Percentiles rank a stretch among this genome's conserved stretches.
Evolutionary conservation across 164 flowering plant genomes (phyloP).

Genomic region (Amborella trichopoda): DNA sequence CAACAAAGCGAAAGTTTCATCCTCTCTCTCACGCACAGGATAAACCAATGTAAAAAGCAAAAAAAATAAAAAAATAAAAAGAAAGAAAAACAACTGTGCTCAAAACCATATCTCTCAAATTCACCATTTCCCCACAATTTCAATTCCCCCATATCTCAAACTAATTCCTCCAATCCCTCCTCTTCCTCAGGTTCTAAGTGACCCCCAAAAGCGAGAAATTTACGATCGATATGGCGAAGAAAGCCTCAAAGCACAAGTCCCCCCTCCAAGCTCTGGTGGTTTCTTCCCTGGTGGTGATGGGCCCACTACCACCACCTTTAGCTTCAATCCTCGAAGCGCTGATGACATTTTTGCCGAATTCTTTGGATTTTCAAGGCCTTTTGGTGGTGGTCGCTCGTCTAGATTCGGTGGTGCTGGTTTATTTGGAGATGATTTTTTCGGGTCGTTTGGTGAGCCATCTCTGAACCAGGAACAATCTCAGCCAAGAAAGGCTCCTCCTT

Average conservation of each 20-base stretch:
- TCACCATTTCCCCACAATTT: too few species aligned
- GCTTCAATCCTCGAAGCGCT: slow-evolving; percentile 47
- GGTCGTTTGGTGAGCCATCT: slow-evolving; percentile 25
- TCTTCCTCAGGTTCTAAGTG: slow-evolving; percentile 40
- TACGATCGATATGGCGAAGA: slow-evolving; percentile 63
- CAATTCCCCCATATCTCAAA: too few species aligned
- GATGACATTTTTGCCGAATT: slow-evolving; percentile 50
- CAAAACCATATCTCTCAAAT: too few species aligned
- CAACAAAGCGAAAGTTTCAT: too few species aligned
- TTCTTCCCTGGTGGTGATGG: slow-evolving; percentile 35
- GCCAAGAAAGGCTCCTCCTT: slow-evolving; percentile 32
- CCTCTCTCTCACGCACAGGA: too few species aligned
- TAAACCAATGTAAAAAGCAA: too few species aligned
- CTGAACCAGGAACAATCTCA: slow-evolving; percentile 9
- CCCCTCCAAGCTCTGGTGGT: slow-evolving; percentile 35
- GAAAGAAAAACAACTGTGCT: too few species aligned
- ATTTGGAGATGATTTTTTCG: slow-evolving; percentile 41
- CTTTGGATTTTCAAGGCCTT: slow-evolving; percentile 42
- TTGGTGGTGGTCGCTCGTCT: slow-evolving; percentile 27
- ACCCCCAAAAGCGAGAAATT: slow-evolving; percentile 44
- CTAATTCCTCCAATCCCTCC: too few species aligned
- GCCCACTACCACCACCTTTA: slow-evolving; percentile 17
- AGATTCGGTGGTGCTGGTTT: slow-evolving; percentile 24
- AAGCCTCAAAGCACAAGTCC: slow-evolving; percentile 49
- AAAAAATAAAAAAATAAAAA: too few species aligned